A percentile compares a stretch with the other conserved stretches of the same genome.
phyloP scores from a whole-genome alignment of 129 eudicot genomes.

The Ambrosia trifida region DNA sequence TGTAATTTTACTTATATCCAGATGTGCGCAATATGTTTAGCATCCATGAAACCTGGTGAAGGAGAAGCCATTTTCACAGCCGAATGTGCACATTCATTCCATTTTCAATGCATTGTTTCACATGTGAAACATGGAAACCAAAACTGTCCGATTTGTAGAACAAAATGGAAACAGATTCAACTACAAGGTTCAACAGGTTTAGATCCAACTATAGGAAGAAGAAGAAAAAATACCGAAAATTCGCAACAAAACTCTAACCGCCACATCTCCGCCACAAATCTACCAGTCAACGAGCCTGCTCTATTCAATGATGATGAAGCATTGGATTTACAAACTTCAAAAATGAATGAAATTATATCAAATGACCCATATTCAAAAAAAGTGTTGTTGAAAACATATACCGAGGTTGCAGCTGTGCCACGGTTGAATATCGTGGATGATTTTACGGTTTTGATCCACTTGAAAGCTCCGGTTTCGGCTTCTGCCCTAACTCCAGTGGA shows the following conservation, averaged over 20 bases:
- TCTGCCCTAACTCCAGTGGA: constrained; percentile 76
- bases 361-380: constrained; percentile 30
- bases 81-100: constrained; percentile 52
- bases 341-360: background rate
- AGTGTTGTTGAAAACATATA: constrained; percentile 42
- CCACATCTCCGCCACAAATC: constrained; percentile 31
- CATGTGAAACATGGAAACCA: constrained; percentile 49
- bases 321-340: constrained; percentile 35
- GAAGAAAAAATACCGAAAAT: too few relatives aligned
- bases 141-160: constrained; percentile 40
- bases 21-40: constrained; percentile 80
- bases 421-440: constrained; percentile 29
- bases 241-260: constrained; percentile 25
- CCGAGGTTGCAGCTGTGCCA: constrained; percentile 60
- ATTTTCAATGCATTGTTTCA: constrained; percentile 44
- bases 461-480: constrained; percentile 62
- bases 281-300: constrained; percentile 56
- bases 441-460: constrained; percentile 57
- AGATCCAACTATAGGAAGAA: too few relatives aligned
- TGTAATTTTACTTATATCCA: constrained; percentile 12
- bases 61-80: constrained; percentile 74
- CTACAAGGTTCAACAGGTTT: too few relatives aligned
- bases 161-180: constrained; percentile 60
- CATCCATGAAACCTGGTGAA: constrained; percentile 64
- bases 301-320: constrained; percentile 60